Percentiles rank a stretch among this genome's conserved stretches.
Evolutionary conservation across 1,139 yeast genomes (phyloP).

Genomic region (Yamadazyma blattariae): DNA sequence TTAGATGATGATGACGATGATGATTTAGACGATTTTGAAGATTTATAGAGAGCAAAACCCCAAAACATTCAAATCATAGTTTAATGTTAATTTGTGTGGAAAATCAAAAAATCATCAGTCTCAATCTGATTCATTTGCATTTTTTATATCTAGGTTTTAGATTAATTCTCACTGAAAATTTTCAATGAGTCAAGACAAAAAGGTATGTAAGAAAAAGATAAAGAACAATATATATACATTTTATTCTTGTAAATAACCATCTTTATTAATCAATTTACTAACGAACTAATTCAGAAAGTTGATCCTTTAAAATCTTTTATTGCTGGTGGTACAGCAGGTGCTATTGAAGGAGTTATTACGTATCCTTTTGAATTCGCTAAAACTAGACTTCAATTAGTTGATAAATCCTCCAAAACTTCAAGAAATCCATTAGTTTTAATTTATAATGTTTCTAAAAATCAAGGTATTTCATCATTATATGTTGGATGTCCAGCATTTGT

Average conservation of each 20-base stretch:
- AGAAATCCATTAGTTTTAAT: conserved; percentile 83
- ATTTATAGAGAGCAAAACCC: conserved; percentile 17
- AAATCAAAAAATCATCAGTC: too few relatives aligned
- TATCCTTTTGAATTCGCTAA: conserved; percentile 98
- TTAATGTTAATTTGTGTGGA: too few relatives aligned
- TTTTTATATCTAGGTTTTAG: background rate
- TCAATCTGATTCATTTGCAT: background rate
- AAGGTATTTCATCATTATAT: conserved; percentile 78
- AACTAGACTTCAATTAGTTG: conserved; percentile 83
- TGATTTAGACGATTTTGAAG: conserved; percentile 50
- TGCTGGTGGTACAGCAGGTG: conserved; percentile 96
- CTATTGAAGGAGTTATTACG: conserved; percentile 84
- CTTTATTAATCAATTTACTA: too few relatives aligned
- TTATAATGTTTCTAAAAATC: conserved; percentile 66
- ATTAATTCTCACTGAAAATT: background rate
- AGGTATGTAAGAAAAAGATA: conserved; percentile 6
- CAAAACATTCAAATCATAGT: too few relatives aligned
- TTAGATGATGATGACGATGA: conserved; percentile 43
- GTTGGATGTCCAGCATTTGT: conserved; percentile 99
- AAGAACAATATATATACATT: too few relatives aligned
- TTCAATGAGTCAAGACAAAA: conserved; percentile 9
- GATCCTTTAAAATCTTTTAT: conserved; percentile 74
- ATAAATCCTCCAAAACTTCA: conserved; percentile 63
- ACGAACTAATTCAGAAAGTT: conserved; percentile 24
- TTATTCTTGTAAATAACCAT: too few relatives aligned